Evolutionary conservation across 208 protist species (phyloP).

Genomic region (Kentomonas sorsogonicus): DNA sequence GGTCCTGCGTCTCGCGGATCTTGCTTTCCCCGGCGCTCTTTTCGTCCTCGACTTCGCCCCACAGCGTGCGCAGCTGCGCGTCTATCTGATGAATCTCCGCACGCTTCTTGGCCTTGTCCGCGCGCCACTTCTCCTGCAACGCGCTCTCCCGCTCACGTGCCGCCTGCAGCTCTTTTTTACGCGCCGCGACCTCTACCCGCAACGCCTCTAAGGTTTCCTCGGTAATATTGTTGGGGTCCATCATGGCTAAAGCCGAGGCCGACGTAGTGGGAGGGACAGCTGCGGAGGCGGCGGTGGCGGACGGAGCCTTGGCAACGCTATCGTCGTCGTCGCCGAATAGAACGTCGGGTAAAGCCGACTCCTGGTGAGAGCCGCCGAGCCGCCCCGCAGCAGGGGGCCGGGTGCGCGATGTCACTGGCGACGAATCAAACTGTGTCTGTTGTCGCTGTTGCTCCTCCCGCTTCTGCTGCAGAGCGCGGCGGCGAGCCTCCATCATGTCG

Average conservation of each 20-base stretch:
- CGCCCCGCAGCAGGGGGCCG: too few relatives aligned
- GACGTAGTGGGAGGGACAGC: background rate
- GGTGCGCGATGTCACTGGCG: too few relatives aligned
- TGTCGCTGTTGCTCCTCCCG: constrained; percentile 33
- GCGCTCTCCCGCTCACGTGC: constrained; percentile 46
- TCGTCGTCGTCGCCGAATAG: too few relatives aligned
- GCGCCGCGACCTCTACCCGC: constrained; percentile 43
- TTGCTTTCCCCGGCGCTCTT: constrained; percentile 45
- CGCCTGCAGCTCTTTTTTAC: constrained; percentile 46
- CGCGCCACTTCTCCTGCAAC: constrained; percentile 49
- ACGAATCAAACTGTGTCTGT: too few relatives aligned
- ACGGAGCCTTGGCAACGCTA: constrained; percentile 3
- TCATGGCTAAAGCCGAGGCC: too few relatives aligned
- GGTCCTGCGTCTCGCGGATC: constrained; percentile 38
- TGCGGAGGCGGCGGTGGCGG: background rate
- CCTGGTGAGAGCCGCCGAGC: too few relatives aligned
- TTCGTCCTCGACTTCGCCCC: constrained; percentile 43
- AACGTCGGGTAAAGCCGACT: too few relatives aligned
- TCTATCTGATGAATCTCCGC: constrained; percentile 71
- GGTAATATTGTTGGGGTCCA: too few relatives aligned
- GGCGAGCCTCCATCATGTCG: constrained; percentile 58
- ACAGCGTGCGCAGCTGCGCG: constrained; percentile 36
- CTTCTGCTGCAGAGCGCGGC: constrained; percentile 43
- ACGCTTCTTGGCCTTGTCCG: constrained; percentile 61
- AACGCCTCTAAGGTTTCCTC: constrained; percentile 52